Conservation (phyloP, 306 rosid genomes). For the Trifolium repens region DNA sequence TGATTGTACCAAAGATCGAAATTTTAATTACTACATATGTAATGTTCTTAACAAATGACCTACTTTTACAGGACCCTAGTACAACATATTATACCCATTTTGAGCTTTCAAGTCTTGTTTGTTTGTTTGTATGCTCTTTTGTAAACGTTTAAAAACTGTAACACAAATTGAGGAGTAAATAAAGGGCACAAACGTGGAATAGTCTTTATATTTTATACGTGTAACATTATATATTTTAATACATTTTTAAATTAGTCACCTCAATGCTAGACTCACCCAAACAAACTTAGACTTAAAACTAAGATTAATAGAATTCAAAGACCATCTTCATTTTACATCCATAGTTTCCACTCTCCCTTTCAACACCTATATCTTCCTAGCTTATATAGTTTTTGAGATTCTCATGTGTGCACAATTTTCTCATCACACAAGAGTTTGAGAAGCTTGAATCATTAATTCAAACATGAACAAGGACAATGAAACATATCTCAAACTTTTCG, state of each 20-base stretch:
- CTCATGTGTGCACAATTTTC: neutral
- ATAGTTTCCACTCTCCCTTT: neutral
- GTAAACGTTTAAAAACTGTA: neutral
- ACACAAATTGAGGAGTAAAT: constrained; percentile 29
- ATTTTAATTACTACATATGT: too few species aligned
- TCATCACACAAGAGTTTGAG: neutral
- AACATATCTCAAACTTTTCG: constrained; percentile 38
- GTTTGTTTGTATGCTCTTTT: neutral
- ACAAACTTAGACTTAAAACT: neutral
- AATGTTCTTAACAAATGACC: too few species aligned
- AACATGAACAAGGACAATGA: constrained; percentile 56
- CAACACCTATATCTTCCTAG: neutral
- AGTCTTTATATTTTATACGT: neutral
- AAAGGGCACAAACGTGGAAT: constrained; percentile 31
- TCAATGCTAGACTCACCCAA: neutral
- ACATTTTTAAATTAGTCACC: neutral
- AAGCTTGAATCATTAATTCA: neutral
- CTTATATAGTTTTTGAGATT: neutral
- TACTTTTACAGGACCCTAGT: too few species aligned
- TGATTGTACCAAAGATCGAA: too few species aligned
- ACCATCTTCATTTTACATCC: constrained; percentile 17
- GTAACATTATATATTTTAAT: too few species aligned
- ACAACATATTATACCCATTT: too few species aligned
- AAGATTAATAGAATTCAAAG: neutral
- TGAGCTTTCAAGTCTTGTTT: neutral